Percentiles rank a stretch among this genome's conserved stretches.
Conservation (phyloP, 371 early-diverging fungal genomes). For the Cokeromyces recurvatus region DNA sequence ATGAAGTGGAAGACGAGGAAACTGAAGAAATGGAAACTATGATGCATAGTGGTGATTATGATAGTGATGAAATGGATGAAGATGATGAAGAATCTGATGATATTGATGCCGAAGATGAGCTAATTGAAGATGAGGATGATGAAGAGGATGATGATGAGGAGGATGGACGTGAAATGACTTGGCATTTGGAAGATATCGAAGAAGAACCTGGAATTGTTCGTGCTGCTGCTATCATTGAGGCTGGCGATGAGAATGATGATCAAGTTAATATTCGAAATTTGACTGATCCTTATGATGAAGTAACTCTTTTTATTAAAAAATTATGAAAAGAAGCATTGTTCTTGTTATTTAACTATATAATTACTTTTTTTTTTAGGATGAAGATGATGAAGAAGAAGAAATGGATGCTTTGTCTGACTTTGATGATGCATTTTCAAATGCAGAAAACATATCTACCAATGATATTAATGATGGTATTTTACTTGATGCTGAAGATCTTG, state of each 20-base stretch:
- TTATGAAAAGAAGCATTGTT: too few species aligned
- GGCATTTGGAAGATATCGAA: constrained; percentile 51
- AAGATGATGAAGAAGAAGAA: constrained; percentile 45
- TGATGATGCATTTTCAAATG: constrained; percentile 50
- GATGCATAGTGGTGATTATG: constrained; percentile 53
- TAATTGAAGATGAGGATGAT: constrained; percentile 46
- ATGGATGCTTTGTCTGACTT: constrained; percentile 43
- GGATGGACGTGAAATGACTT: constrained; percentile 45
- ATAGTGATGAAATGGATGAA: constrained; percentile 49
- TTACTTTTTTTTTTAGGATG: background rate
- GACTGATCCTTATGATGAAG: constrained; percentile 31
- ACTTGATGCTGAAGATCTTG: constrained; percentile 53
- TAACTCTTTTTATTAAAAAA: constrained; percentile 14
- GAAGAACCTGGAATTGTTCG: constrained; percentile 48
- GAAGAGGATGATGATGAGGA: constrained; percentile 49
- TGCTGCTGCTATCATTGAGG: constrained; percentile 37
- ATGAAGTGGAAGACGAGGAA: constrained; percentile 58
- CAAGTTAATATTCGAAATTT: constrained; percentile 23
- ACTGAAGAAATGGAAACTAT: constrained; percentile 62
- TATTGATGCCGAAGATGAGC: constrained; percentile 37
- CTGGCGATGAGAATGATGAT: constrained; percentile 41
- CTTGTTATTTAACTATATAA: too few species aligned
- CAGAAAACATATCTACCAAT: constrained; percentile 41
- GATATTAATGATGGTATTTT: constrained; percentile 41
- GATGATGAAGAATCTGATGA: constrained; percentile 39